These are phyloP conservation scores for Thelephora terrestris DNA, from an alignment of 1,284 basidiomycete species.

Conservation along the genomic window DNA sequence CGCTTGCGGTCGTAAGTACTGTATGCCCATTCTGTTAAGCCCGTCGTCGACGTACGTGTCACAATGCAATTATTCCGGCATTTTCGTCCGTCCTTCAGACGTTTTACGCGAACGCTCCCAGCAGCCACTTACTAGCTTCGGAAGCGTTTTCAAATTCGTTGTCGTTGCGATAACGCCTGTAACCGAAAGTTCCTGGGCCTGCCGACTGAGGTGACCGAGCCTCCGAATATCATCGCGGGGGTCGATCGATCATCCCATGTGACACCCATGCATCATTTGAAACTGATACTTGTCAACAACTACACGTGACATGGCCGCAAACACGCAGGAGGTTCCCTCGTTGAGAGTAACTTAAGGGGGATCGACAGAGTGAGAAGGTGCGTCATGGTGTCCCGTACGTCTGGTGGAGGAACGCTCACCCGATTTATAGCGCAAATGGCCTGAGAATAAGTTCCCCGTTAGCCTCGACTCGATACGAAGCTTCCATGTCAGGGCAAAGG, in stretches of 20 bases:
- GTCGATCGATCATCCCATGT: background rate
- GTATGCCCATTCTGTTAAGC: too few relatives aligned
- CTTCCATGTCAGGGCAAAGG: conserved; percentile 96
- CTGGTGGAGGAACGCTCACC: background rate
- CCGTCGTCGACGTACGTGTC: too few relatives aligned
- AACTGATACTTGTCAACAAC: background rate
- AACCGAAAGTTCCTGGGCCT: too few relatives aligned
- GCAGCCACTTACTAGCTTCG: too few relatives aligned
- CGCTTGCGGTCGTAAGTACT: too few relatives aligned
- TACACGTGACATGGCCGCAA: conserved; percentile 71
- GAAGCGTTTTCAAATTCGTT: too few relatives aligned
- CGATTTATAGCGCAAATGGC: conserved; percentile 74
- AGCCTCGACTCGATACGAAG: conserved; percentile 86
- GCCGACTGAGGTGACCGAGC: too few relatives aligned
- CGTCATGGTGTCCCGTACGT: conserved; percentile 3
- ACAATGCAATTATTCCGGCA: too few relatives aligned
- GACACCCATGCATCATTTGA: too few relatives aligned
- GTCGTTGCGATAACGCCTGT: too few relatives aligned
- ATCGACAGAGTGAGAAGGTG: conserved; percentile 51
- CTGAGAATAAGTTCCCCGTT: conserved; percentile 86
- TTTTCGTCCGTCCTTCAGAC: too few relatives aligned
- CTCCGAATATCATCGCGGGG: background rate
- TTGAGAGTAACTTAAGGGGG: conserved; percentile 80
- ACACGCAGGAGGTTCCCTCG: conserved; percentile 78
- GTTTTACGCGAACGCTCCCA: too few relatives aligned